Conservation (phyloP, 306 rosid species). For the Citrullus mucosospermus region DNA sequence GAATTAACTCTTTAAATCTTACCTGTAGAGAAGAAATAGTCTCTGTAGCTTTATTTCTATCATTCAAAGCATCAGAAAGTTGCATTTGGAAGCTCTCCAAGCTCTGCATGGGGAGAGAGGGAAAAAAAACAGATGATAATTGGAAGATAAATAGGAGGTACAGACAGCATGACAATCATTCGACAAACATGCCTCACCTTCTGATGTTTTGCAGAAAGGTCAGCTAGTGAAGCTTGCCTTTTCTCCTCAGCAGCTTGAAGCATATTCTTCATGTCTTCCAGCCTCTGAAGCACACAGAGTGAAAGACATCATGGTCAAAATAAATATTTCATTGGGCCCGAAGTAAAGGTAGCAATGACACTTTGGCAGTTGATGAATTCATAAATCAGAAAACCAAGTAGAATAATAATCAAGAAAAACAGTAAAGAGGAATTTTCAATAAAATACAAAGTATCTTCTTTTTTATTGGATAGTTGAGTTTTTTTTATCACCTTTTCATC, state of each 20-base stretch:
- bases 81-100: conserved; percentile 88
- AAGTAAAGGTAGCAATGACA: conserved; percentile 6
- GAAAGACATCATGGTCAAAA: background rate
- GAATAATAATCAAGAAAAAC: background rate
- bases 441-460: background rate
- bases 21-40: conserved; percentile 90
- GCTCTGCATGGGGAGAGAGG: conserved; percentile 33
- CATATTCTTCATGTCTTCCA: conserved; percentile 68
- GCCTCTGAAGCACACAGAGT: conserved; percentile 36
- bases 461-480: background rate
- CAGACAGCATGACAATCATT: background rate
- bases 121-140: conserved; percentile 1
- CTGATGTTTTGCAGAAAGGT: conserved; percentile 83
- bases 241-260: conserved; percentile 88
- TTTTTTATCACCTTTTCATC: background rate
- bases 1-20: conserved; percentile 8
- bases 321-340: background rate
- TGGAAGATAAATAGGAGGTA: background rate
- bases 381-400: background rate
- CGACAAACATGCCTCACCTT: conserved; percentile 32
- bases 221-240: conserved; percentile 73
- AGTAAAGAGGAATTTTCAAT: background rate
- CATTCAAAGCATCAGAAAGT: conserved; percentile 81
- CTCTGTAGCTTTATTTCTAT: conserved; percentile 77
- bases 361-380: background rate